Evolutionary conservation across 1,284 basidiomycete species (phyloP).

Genomic region (Cystobasidium pallidum): DNA sequence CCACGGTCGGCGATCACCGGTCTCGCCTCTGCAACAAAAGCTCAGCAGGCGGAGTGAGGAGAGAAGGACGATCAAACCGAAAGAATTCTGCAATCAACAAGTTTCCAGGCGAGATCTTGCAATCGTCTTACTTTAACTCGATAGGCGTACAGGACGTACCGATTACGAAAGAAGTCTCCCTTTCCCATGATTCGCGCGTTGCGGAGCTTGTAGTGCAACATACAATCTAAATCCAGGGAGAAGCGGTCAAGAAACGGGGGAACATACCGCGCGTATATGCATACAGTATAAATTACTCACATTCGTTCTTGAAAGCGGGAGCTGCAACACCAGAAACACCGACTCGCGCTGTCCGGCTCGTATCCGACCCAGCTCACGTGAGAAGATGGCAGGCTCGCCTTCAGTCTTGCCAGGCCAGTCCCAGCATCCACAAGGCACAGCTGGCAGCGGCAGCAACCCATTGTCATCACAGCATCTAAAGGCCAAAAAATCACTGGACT

Average conservation of each 20-base stretch:
- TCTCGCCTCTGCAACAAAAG: slow-evolving; percentile 1
- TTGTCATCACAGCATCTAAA: slow-evolving; percentile 20
- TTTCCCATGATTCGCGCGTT: neutral
- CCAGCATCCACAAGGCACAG: neutral
- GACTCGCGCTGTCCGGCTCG: neutral
- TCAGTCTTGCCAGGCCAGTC: neutral
- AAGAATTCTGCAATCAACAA: neutral
- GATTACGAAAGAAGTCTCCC: too few species aligned
- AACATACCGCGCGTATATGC: too few species aligned
- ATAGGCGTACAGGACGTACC: neutral
- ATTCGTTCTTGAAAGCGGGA: too few species aligned
- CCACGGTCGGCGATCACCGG: neutral
- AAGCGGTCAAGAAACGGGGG: too few species aligned
- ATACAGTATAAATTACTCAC: too few species aligned
- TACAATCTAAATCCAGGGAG: neutral
- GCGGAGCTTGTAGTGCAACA: neutral
- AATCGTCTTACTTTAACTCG: neutral
- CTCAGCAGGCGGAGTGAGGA: slow-evolving; percentile 3
- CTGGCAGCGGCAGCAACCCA: neutral
- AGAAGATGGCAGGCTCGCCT: slow-evolving; percentile 3
- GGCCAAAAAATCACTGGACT: slow-evolving; percentile 41
- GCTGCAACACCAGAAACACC: neutral
- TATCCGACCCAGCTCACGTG: neutral
- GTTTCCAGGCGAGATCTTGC: neutral
- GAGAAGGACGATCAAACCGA: neutral